Base-by-base conservation (phyloP, 1,139 yeast genomes). In the Insectozyma bohioensis region DNA sequence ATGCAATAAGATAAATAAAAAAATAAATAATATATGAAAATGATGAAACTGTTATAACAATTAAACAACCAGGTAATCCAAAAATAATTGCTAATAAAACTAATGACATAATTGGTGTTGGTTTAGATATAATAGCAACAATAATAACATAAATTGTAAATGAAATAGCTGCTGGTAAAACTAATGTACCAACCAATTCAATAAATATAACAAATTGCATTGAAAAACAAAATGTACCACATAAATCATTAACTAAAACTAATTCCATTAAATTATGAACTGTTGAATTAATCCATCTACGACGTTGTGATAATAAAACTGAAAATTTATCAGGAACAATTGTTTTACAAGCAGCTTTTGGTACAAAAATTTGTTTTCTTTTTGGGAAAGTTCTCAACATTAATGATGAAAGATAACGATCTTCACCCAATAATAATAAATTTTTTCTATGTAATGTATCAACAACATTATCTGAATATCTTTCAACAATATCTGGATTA, bases 281-380 rank as follows among this genome's bases (percentile, higher is more conserved):
- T 0, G 98, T 92, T 2, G 97, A 88, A 60, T 92, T 92, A 51
- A 92, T 92, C 98, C 98, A 92, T 57, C 98, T 85, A 63, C 98
- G 86, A 57, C 98, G 82, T 58, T 92, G 98, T 2, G 97, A 90
- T 35, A 92, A 67, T 48, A 92, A 67, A 26, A 90, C 95, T 42
- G 62, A 71, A 56, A 92, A 88, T 37, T 72, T 71, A 45, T 84
- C 87, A 0, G 98, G 98, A 12, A 85, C 97, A 45, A 88, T 63
- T 1, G 98, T 92, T 57, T 88, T 88, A 67, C 97, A 92, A 9
- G 87, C 95, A 10, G 97, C 98, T 58, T 88, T 90, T 2, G 97
- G 87, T 6, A 92, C 83, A 55, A 92, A 92, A n/a, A 90, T 64
- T 61, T 86, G 96, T 47, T 85, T 87, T 58, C 98, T 77, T 56